Evolutionary conservation across 768 basidiomycete species (phyloP), one percentile per base, ranked within the genome.

Genomic region (Heimioporus sp.): DNA sequence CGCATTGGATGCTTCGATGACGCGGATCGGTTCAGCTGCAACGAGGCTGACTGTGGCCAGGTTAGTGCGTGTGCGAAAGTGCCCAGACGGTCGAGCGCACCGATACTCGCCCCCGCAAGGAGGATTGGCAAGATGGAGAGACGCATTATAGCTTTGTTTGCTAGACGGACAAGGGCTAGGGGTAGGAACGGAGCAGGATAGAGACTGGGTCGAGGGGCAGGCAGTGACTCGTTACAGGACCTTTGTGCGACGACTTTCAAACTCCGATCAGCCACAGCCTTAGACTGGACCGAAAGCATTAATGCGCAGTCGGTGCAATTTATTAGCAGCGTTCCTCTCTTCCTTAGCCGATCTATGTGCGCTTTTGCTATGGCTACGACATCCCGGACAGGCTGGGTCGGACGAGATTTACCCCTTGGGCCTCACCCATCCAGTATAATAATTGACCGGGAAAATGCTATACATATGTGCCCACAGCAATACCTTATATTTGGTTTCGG

Each of bases 21-120:
- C 70, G 19, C 79, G 72, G 53, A 85, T 65, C 43, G 83, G 81
- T 54, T 72, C 74, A 37, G 82, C 79, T 43, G 66, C 61, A 45
- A 75, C 81, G 56, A 78, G 71, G 28, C 52, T 49, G 47, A 55
- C 67, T 58, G 54, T 66, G 48, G 36, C 30, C 51, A 35, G 4
- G 43, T 44, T 28, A n/a, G 39, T 49, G 52, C 49, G 30, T 28
- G 38, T n/a, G 45, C 34, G 31, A 15, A 12, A 34, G 44, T 45
- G 17, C 17, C 19, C 12, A 0, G 30, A 20, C 32, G 20, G 19
- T 40, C 52, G 19, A 43, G 40, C 71, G 49, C 48, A 72, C 71
- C 67, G 32, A 66, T 43, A 35, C 61, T 66, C 21, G 71, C 75
- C 37, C 69, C 67, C 15, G 74, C 70, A 52, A 72, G 58, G 50